Evolutionary conservation across 805 yeast species (phyloP), one percentile per base, ranked within the genome.

Genomic region (Wickerhamomyces silvicola): DNA sequence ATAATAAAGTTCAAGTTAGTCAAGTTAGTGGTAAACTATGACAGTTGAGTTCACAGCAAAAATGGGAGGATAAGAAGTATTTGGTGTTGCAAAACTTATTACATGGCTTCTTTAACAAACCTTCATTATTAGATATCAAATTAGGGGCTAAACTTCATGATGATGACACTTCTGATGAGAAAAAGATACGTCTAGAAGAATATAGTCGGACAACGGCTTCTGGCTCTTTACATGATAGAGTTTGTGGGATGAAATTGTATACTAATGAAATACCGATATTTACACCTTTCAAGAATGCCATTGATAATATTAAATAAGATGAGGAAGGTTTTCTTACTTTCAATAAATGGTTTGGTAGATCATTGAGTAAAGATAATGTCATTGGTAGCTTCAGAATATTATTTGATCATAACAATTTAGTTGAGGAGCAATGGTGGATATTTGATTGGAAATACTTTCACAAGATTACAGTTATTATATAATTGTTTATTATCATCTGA

Each of bases 181-280:
- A 92, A 48, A 64, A 57, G 11, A 57, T 57, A 30, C 55, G 97
- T 25, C 58, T 90, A 48, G 60, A 57, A 18, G 57, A 65, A 17
- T 96, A 92, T 0, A 71, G 92, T 27, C 50, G 59, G 2, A 36
- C 60, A 0, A 90, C 97, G 1, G 90, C 97, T 0, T 80, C 92
- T 27, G 95, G 96, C 0, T 61, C 78, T 4, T 61, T 84, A 10
- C 70, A 76, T 12, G 77, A 81, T 42, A 63, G 98, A 38, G 74
- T 90, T 4, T 88, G 97, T 46, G 98, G 98, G 0, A 83, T 90
- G 90, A 78, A 78, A 39, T 56, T 80, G 5, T 66, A 54, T 41
- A 37, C 45, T 18, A 45, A 45, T 21, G 12, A 30, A 1, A 0
- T 38, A 1, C 52, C 56, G 8, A 33, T 37, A n/a, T 14, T 47